A percentile compares a stretch with the other conserved stretches of the same genome.
Conservation (phyloP, 352 stramenopile species). For the Bremia lactucae region DNA sequence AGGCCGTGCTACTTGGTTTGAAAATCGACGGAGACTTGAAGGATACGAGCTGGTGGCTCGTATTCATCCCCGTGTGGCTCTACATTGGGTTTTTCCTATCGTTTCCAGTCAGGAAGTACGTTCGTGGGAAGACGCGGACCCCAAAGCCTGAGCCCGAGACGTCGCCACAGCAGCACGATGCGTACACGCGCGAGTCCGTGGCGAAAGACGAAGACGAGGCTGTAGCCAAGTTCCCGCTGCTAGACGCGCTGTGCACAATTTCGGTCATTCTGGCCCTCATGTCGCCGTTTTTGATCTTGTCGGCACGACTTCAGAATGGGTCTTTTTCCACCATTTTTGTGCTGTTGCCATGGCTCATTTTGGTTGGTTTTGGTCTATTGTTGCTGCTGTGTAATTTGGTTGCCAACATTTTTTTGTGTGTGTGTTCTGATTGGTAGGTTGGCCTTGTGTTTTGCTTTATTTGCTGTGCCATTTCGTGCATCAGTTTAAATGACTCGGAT, state of each 20-base stretch:
- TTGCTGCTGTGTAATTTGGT: not conserved
- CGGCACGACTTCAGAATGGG: slow-evolving; percentile 52
- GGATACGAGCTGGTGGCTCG: slow-evolving; percentile 62
- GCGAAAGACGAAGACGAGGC: slow-evolving; percentile 44
- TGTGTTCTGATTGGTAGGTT: slow-evolving; percentile 20
- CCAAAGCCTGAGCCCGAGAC: slow-evolving; percentile 25
- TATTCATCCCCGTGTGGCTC: slow-evolving; percentile 74
- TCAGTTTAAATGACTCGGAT: slow-evolving; percentile 38
- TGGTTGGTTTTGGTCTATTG: slow-evolving; percentile 39
- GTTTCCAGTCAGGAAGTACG: slow-evolving; percentile 41
- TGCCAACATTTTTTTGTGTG: not conserved
- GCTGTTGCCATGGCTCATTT: slow-evolving; percentile 71
- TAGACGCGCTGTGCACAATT: slow-evolving; percentile 47
- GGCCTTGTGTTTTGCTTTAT: slow-evolving; percentile 70
- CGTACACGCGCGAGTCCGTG: slow-evolving; percentile 67
- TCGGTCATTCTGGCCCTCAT: slow-evolving; percentile 39
- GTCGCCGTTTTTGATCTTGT: slow-evolving; percentile 76
- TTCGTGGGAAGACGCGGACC: slow-evolving; percentile 31
- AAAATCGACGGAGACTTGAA: slow-evolving; percentile 53
- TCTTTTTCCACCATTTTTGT: slow-evolving; percentile 76
- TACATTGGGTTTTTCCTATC: slow-evolving; percentile 55
- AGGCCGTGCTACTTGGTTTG: slow-evolving; percentile 50
- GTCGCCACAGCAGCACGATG: slow-evolving; percentile 39
- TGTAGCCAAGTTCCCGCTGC: slow-evolving; percentile 39
- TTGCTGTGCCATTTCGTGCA: slow-evolving; percentile 63